phyloP scores from a whole-genome alignment of 2,329 filamentous ascomycete genomes.

The Alternaria sp. region DNA sequence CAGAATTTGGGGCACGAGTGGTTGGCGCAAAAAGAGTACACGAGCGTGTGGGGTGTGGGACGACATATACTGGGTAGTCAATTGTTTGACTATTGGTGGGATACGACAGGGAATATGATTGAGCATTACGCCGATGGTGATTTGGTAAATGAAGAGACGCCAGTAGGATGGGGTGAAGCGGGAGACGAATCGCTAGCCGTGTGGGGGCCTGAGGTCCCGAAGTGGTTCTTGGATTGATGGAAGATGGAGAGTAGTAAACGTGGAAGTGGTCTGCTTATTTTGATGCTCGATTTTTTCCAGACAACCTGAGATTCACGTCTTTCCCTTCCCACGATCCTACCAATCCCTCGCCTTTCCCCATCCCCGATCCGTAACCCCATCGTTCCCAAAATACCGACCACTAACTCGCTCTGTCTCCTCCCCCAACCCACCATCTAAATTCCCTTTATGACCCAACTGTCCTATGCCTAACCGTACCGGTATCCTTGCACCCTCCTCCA shows the following conservation, averaged over 20 bases:
- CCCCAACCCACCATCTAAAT: constrained; percentile 12
- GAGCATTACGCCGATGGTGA: constrained; percentile 78
- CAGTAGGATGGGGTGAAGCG: constrained; percentile 53
- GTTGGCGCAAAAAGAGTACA: constrained; percentile 69
- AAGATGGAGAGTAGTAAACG: not conserved
- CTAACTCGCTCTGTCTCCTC: constrained; percentile 12
- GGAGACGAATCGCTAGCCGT: constrained; percentile 54
- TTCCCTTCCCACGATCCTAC: not conserved
- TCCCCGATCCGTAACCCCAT: constrained; percentile 13
- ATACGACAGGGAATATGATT: constrained; percentile 69
- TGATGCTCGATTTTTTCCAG: not conserved
- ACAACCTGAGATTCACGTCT: not conserved
- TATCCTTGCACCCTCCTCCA: constrained; percentile 26
- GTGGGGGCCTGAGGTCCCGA: constrained; percentile 54
- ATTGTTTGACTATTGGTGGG: constrained; percentile 78
- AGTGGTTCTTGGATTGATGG: constrained; percentile 45
- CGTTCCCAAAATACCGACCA: constrained; percentile 26
- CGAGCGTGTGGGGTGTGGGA: constrained; percentile 74
- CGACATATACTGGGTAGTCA: constrained; percentile 74
- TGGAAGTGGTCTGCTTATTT: not conserved
- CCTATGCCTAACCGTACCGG: constrained; percentile 24
- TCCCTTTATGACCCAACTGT: constrained; percentile 18
- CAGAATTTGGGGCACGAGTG: constrained; percentile 76
- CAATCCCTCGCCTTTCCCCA: constrained; percentile 26
- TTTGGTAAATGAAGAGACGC: constrained; percentile 65